phyloP scores from a whole-genome alignment of 768 basidiomycete genomes.

The Pulveroboletus sp. region DNA sequence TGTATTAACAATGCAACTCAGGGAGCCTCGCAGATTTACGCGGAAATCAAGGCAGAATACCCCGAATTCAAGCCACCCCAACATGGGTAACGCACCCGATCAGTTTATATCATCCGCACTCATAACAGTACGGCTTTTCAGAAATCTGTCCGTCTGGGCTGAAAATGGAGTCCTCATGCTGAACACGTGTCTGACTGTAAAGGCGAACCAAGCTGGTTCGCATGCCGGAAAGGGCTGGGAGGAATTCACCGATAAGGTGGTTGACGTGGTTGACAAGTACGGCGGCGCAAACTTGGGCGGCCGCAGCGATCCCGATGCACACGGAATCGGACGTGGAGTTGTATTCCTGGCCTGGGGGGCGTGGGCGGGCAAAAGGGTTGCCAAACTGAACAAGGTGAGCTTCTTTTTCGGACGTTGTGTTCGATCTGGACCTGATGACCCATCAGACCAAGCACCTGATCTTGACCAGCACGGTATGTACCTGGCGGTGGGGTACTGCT shows the following conservation, averaged over 20 bases:
- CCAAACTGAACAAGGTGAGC: conserved; percentile 68
- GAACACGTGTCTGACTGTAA: conserved; percentile 91
- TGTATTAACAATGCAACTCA: conserved; percentile 8
- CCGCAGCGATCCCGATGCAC: conserved; percentile 32
- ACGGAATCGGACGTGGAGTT: conserved; percentile 67
- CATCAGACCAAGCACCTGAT: conserved; percentile 76
- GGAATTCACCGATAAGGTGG: conserved; percentile 78
- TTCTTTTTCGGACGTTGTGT: conserved; percentile 6
- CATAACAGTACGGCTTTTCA: conserved; percentile 28
- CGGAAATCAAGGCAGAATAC: conserved; percentile 81
- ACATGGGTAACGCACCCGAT: conserved; percentile 61
- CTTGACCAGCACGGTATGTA: conserved; percentile 68
- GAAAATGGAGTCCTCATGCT: conserved; percentile 85
- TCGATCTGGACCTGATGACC: conserved; percentile 19
- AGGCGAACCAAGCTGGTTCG: conserved; percentile 69
- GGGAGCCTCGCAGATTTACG: conserved; percentile 64
- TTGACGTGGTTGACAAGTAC: conserved; percentile 74
- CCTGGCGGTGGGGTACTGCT: conserved; percentile 5
- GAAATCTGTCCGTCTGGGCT: conserved; percentile 81
- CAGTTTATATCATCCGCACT: conserved; percentile 7
- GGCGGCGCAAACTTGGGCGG: conserved; percentile 65
- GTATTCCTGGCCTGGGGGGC: conserved; percentile 92
- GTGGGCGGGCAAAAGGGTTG: conserved; percentile 81
- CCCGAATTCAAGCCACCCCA: conserved; percentile 74
- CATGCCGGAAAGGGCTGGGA: conserved; percentile 92